phyloP scores from a whole-genome alignment of 148 eudicot species.

The Gaultheria prostrata region DNA sequence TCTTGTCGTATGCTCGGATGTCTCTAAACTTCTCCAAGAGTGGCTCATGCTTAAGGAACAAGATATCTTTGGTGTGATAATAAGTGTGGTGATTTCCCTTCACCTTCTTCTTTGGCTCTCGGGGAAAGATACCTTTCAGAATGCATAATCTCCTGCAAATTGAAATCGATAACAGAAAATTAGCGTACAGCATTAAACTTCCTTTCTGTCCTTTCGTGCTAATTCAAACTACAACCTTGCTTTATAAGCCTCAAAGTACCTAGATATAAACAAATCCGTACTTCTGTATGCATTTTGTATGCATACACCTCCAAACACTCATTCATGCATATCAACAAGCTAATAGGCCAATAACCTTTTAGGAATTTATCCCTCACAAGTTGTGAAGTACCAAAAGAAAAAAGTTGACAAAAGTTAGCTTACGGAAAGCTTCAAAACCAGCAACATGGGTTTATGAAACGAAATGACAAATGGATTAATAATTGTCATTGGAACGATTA shows the following conservation, averaged over 20 bases:
- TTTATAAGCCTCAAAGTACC: neutral
- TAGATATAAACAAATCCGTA: neutral
- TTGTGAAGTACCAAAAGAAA: neutral
- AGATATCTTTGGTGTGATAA: constrained; percentile 83
- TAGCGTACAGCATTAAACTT: neutral
- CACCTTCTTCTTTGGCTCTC: constrained; percentile 94
- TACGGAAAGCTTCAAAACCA: neutral
- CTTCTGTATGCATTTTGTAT: neutral
- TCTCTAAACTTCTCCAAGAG: constrained; percentile 70
- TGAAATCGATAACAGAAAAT: neutral
- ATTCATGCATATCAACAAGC: neutral
- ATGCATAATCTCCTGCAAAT: constrained; percentile 77
- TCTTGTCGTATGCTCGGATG: constrained; percentile 60
- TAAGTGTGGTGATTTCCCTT: constrained; percentile 95
- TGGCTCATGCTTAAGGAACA: constrained; percentile 79
- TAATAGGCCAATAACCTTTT: neutral
- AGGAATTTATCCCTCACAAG: neutral
- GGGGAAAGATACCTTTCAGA: constrained; percentile 81
- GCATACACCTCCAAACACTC: no score
- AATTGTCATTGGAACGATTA: neutral
- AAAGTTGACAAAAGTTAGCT: neutral
- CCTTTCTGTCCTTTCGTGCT: neutral
- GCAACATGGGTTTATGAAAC: neutral
- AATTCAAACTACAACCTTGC: neutral
- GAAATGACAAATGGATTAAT: neutral